Conservation (phyloP, 768 basidiomycete genomes). For the Lentinula guzmanii region DNA sequence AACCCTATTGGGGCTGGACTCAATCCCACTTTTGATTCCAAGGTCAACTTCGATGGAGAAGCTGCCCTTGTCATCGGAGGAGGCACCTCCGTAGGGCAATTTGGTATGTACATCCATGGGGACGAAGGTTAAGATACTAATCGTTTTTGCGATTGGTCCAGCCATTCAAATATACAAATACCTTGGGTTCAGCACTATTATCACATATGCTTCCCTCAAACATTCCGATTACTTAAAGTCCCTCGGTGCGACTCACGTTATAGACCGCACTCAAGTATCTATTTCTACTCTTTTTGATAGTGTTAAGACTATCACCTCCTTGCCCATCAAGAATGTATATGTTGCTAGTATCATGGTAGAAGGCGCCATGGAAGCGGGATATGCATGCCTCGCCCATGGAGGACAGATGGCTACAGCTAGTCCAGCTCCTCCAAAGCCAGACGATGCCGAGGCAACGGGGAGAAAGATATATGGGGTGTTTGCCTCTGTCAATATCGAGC, state of each 20-base stretch:
- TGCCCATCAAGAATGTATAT: constrained; percentile 2
- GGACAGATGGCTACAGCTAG: constrained; percentile 1
- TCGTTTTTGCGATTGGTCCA: background rate
- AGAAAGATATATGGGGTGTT: background rate
- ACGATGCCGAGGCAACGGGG: background rate
- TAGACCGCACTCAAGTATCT: constrained; percentile 19
- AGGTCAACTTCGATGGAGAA: constrained; percentile 34
- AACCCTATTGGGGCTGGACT: constrained; percentile 34
- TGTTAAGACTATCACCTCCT: background rate
- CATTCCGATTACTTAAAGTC: constrained; percentile 25
- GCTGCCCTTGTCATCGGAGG: constrained; percentile 46
- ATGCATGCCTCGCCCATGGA: background rate
- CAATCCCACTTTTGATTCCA: constrained; percentile 29
- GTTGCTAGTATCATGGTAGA: background rate
- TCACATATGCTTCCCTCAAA: constrained; percentile 27
- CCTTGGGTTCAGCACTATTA: constrained; percentile 17
- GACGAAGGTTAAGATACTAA: no score
- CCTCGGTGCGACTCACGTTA: constrained; percentile 33
- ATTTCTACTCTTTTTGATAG: background rate
- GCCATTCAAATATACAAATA: constrained; percentile 4
- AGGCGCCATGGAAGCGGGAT: background rate
- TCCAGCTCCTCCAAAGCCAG: background rate
- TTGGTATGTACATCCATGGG: constrained; percentile 23
- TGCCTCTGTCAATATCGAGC: background rate
- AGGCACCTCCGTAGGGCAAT: constrained; percentile 43